Base-by-base conservation (phyloP, 1,284 basidiomycete genomes). In the Ustilago esculenta region DNA sequence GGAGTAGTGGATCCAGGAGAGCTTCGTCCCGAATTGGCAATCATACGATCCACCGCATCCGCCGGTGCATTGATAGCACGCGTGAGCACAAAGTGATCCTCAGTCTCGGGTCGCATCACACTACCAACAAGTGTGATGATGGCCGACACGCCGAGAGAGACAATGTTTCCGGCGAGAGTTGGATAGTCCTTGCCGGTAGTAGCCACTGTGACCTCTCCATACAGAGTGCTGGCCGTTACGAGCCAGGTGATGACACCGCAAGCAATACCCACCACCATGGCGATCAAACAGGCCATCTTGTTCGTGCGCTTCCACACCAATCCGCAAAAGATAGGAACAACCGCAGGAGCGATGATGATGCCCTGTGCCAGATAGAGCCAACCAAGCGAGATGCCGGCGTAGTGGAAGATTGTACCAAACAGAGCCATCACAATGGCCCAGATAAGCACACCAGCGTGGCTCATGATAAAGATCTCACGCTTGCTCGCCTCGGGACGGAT, bases 241-340 rank as follows among this genome's bases (percentile, higher is more conserved):
- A 96, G 85, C 93, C 94, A 90, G 35, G 90, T 87, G 30, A 88
- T 85, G 43, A 96, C 77, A 34, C 90, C 94, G 6, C 86, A 85
- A 20, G 81, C 83, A 76, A 94, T 89, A 0, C 93, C 94, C 18
- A 83, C 76, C 29, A 93, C 69, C 7, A 92, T 84, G 5, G 90
- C 94, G 8, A 82, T 83, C 37, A 93, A 86, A 76, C 82, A 80
- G 2, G 72, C 73, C 8, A 46, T 42, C 36, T 52, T 59, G 64
- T 79, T 79, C 18, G 77, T 78, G 32, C 66, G 68, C 21, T 55
- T 56, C 76, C 76, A 80, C 11, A 57, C 54, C n/a, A 79, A 87
- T 65, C 88, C 90, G 15, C 90, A 84, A 1, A 92, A 92, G 71
- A 94, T 91, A 2, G 93, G 93, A 5, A 89, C 89, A 30, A 94